Evolutionary conservation across 2,329 filamentous ascomycete species (phyloP).

Genomic region (Dactylellina haptotyla): DNA sequence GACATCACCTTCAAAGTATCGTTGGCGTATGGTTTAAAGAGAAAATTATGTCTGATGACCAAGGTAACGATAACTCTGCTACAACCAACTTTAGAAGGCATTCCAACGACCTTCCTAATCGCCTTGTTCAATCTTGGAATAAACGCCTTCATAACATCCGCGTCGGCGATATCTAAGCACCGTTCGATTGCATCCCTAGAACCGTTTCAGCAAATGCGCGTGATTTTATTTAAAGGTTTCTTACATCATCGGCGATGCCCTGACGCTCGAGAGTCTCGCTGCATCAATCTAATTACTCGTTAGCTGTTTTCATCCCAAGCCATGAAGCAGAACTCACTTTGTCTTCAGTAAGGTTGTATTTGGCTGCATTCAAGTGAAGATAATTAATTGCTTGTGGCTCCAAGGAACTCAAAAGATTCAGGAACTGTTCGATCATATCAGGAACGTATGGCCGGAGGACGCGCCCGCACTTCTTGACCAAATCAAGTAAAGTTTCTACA

Average conservation of each 20-base stretch:
- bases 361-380: slow-evolving; percentile 84
- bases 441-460: slow-evolving; percentile 82
- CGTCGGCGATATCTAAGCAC: slow-evolving; percentile 84
- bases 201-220: background rate
- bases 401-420: slow-evolving; percentile 84
- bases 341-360: slow-evolving; percentile 84
- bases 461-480: slow-evolving; percentile 87
- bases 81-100: slow-evolving; percentile 93
- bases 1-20: slow-evolving; percentile 80
- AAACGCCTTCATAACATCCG: slow-evolving; percentile 77
- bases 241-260: slow-evolving; percentile 81
- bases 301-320: background rate
- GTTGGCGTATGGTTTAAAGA: slow-evolving; percentile 79
- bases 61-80: slow-evolving; percentile 85
- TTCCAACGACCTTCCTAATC: slow-evolving; percentile 85
- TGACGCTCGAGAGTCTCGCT: slow-evolving; percentile 80
- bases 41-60: slow-evolving; percentile 78
- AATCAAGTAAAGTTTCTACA: slow-evolving; percentile 77
- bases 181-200: slow-evolving; percentile 81
- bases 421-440: slow-evolving; percentile 79
- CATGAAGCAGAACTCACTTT: slow-evolving; percentile 62
- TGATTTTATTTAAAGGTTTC: background rate
- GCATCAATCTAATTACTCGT: slow-evolving; percentile 73
- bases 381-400: slow-evolving; percentile 90
- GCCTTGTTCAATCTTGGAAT: slow-evolving; percentile 77